Percentiles rank a stretch among this genome's conserved stretches.
These are phyloP conservation scores for Blastobotrys malaysiensis DNA, from an alignment of 1,139 yeast genomes.

Conservation along the genomic window DNA sequence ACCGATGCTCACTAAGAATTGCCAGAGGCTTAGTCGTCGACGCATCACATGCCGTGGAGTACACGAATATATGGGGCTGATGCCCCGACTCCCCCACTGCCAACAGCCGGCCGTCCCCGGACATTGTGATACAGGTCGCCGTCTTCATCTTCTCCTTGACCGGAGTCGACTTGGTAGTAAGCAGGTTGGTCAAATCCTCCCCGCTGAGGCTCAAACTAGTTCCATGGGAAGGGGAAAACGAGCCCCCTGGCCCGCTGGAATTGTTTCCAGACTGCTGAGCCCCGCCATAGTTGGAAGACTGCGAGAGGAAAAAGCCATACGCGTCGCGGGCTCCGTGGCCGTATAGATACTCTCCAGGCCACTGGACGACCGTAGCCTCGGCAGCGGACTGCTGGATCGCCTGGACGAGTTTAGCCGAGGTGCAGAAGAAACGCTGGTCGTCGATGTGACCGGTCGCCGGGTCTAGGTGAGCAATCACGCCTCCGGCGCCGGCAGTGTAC, in stretches of 20 bases:
- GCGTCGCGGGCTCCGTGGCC: not conserved
- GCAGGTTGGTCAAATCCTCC: slow-evolving; percentile 6
- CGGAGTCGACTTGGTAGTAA: slow-evolving; percentile 5
- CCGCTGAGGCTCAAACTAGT: slow-evolving; percentile 6
- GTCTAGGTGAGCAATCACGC: slow-evolving; percentile 41
- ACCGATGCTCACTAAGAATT: slow-evolving; percentile 53
- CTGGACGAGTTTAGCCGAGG: slow-evolving; percentile 21
- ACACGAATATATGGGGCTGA: slow-evolving; percentile 56
- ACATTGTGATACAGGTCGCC: slow-evolving; percentile 50
- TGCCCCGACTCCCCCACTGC: slow-evolving; percentile 69
- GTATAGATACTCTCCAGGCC: not conserved
- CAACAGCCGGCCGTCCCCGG: slow-evolving; percentile 47
- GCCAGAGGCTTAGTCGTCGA: slow-evolving; percentile 47
- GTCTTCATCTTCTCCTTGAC: slow-evolving; percentile 46
- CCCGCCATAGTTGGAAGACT: not conserved
- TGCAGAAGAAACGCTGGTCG: slow-evolving; percentile 23
- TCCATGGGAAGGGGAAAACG: not conserved
- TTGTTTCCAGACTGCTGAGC: not conserved
- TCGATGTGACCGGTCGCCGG: slow-evolving; percentile 1
- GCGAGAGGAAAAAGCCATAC: not conserved
- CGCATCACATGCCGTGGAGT: slow-evolving; percentile 45
- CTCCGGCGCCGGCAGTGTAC: slow-evolving; percentile 66
- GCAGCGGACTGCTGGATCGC: slow-evolving; percentile 9
- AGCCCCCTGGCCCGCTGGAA: not conserved
- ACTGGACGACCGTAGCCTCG: slow-evolving; percentile 2